Conservation (phyloP, 306 rosid genomes). For the Ochetophila trinervis region DNA sequence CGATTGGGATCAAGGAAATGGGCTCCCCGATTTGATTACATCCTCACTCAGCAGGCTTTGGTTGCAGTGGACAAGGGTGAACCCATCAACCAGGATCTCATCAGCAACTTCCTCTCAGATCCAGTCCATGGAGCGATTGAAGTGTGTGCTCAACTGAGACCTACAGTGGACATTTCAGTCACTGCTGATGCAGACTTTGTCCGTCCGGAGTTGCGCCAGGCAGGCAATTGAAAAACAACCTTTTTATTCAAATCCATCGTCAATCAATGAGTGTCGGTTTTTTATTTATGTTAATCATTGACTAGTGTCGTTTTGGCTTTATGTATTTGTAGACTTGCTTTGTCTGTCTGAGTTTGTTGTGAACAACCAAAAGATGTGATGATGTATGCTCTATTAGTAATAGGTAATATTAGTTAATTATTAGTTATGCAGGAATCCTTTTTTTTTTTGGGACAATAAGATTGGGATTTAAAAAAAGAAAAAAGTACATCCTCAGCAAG, state of each 20-base stretch:
- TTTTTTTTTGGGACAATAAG: too few relatives aligned
- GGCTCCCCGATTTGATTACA: constrained; percentile 94
- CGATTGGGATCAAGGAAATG: constrained; percentile 98
- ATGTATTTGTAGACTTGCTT: too few relatives aligned
- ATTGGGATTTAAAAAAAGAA: too few relatives aligned
- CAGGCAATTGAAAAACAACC: constrained; percentile 38
- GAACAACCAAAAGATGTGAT: too few relatives aligned
- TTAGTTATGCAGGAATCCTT: too few relatives aligned
- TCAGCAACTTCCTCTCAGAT: constrained; percentile 92
- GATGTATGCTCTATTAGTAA: too few relatives aligned
- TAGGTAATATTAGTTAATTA: too few relatives aligned
- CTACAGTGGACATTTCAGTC: constrained; percentile 87
- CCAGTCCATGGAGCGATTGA: constrained; percentile 92
- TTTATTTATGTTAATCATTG: too few relatives aligned
- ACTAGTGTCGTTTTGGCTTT: too few relatives aligned
- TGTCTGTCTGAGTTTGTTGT: too few relatives aligned
- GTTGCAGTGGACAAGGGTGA: constrained; percentile 75
- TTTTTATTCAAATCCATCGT: background rate
- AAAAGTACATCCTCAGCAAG: too few relatives aligned
- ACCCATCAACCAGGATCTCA: constrained; percentile 67
- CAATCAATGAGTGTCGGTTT: too few relatives aligned
- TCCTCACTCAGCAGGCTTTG: constrained; percentile 88
- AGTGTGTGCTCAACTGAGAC: constrained; percentile 88
- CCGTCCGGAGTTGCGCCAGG: constrained; percentile 87
- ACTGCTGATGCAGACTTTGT: constrained; percentile 89